Evolutionary conservation across 1,284 basidiomycete species (phyloP), one percentile per base, ranked within the genome.

Genomic region (Sanghuangporus baumii): DNA sequence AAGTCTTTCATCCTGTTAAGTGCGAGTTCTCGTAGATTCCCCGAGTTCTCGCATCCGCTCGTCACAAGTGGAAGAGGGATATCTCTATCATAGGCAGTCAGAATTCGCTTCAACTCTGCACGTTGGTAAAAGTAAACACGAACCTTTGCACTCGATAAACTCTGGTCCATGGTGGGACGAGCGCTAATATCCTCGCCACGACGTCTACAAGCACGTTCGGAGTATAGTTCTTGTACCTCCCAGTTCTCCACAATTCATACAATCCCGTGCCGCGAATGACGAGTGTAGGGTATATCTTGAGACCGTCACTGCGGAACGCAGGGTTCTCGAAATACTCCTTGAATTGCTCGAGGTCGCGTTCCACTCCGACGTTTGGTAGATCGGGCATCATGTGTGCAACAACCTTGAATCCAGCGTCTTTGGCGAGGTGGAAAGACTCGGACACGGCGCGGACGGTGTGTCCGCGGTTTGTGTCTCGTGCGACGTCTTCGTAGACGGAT

Each of bases 281-380:
- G 57, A 99, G 80, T 0, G 97, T 98, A 11, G 97, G 97, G 76
- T 99, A 99, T 57, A 99, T 94, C 76, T 99, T 99, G 65, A 99
- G 81, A 1, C 97, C 97, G 71, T 99, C 96, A 55, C 94, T 96
- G 63, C 97, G 81, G 79, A 98, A 99, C 0, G 93, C 93, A 3
- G 97, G 97, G 71, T 98, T 99, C 77, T 99, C 97, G 71, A 99
- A 99, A 74, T 96, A 99, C 68, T 93, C 92, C 73, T 98, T 96
- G 83, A 99, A 99, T 73, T 99, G 97, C 73, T 96, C 96, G 63
- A 99, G 87, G 73, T 99, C 96, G 55, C 96, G 86, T 78, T 99
- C 96, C 60, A 97, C 85, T 48, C 96, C 96, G 61, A 99, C 94
- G 73, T 99, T 99, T 12, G 97, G 97, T 6, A 99, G 84, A 76